Percentiles rank a stretch among this genome's conserved stretches.
These are phyloP conservation scores for Rhodotorula sp. DNA, from an alignment of 1,284 basidiomycete genomes.

Conservation along the genomic window DNA sequence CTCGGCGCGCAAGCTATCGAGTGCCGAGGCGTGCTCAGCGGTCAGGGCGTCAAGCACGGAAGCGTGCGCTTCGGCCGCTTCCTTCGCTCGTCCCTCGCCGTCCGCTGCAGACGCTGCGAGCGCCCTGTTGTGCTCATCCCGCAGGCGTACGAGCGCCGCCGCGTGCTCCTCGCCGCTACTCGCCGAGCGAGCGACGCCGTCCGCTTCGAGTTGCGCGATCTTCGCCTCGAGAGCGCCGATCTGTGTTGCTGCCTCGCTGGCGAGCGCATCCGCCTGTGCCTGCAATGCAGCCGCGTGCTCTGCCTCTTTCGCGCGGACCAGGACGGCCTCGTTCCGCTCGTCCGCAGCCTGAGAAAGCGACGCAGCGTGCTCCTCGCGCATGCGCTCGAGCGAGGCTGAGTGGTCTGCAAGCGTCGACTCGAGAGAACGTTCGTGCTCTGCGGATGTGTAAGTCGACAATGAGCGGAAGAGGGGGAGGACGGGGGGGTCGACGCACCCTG, in stretches of 20 bases:
- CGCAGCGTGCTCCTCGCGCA: conserved; percentile 54
- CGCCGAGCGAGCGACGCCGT: neutral
- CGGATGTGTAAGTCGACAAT: conserved; percentile 29
- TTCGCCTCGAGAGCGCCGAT: neutral
- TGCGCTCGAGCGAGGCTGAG: conserved; percentile 31
- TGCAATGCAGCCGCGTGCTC: neutral
- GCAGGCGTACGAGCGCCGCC: neutral
- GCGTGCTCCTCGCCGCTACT: no score
- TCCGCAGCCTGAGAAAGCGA: conserved; percentile 68
- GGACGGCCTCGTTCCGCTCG: conserved; percentile 64
- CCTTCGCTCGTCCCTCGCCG: neutral
- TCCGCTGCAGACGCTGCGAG: neutral
- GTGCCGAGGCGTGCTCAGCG: conserved; percentile 1
- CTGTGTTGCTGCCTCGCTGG: neutral
- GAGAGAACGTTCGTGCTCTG: conserved; percentile 48
- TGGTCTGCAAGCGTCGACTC: conserved; percentile 49
- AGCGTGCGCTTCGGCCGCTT: conserved; percentile 8
- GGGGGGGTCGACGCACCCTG: conserved; percentile 21
- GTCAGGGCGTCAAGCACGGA: conserved; percentile 57
- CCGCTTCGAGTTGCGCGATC: neutral
- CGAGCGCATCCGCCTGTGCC: neutral
- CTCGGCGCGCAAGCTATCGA: conserved; percentile 1
- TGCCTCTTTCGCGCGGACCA: neutral
- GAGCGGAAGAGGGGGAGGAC: conserved; percentile 58
- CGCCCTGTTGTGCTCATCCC: neutral